Conservation (phyloP, 441 rosid species). For the Mallotus japonicus region DNA sequence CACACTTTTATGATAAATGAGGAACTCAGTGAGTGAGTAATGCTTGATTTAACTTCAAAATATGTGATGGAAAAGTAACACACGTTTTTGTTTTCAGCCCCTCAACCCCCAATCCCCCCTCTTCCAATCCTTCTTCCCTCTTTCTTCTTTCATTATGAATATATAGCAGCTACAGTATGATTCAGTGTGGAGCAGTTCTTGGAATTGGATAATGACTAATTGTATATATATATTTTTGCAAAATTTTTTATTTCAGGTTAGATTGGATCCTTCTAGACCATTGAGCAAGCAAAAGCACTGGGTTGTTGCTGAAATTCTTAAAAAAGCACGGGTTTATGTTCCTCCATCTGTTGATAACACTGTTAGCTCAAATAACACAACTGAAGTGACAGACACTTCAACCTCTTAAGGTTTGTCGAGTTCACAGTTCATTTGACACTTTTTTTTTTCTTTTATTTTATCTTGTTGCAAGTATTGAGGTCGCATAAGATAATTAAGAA, state of each 20-base stretch:
- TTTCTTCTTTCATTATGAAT: too few relatives aligned
- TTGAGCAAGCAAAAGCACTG: slow-evolving; percentile 83
- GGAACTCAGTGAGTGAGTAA: too few relatives aligned
- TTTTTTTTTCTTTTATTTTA: not conserved
- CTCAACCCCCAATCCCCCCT: too few relatives aligned
- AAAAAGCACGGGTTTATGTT: slow-evolving; percentile 73
- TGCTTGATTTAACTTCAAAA: too few relatives aligned
- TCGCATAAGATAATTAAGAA: not conserved
- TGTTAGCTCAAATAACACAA: slow-evolving; percentile 21
- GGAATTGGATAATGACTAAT: not conserved
- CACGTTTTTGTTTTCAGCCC: too few relatives aligned
- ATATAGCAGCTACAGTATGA: not conserved
- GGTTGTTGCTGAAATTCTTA: slow-evolving; percentile 83
- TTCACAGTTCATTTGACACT: not conserved
- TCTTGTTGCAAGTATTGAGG: not conserved
- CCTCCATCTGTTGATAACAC: slow-evolving; percentile 44
- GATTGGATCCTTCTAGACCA: slow-evolving; percentile 87
- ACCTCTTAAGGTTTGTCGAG: slow-evolving; percentile 30
- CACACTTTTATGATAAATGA: too few relatives aligned
- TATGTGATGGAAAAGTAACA: too few relatives aligned
- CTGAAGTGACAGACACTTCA: slow-evolving; percentile 27
- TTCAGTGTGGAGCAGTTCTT: not conserved
- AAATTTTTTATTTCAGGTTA: slow-evolving; percentile 43
- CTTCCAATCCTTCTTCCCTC: too few relatives aligned
- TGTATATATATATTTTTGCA: too few relatives aligned